These are phyloP conservation scores for Kwoniella dendrophila DNA, from an alignment of 768 basidiomycete genomes.

Conservation along the genomic window DNA sequence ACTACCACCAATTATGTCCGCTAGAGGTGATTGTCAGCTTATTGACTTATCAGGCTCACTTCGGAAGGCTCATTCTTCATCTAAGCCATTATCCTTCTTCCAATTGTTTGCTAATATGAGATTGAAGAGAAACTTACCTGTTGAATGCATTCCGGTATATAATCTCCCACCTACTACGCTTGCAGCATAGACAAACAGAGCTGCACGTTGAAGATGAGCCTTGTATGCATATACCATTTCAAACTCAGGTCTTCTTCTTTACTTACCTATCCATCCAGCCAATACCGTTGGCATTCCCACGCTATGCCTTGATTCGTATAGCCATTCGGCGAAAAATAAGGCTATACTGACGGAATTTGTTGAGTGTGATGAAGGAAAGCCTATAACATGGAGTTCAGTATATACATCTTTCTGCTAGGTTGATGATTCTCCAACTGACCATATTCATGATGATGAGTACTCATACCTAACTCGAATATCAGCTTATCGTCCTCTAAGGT, in stretches of 20 bases:
- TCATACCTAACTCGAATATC: slow-evolving; percentile 36
- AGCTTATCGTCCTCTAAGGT: not conserved
- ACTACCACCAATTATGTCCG: slow-evolving; percentile 51
- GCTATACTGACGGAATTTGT: slow-evolving; percentile 89
- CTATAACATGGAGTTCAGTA: slow-evolving; percentile 52
- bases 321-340: slow-evolving; percentile 63
- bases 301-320: slow-evolving; percentile 26
- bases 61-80: too few relatives aligned
- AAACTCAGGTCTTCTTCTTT: not conserved
- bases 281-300: slow-evolving; percentile 18
- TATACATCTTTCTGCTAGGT: too few relatives aligned
- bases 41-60: too few relatives aligned
- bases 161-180: slow-evolving; percentile 55
- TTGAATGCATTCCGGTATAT: slow-evolving; percentile 57
- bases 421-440: too few relatives aligned
- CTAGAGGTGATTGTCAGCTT: slow-evolving; percentile 25
- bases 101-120: not conserved
- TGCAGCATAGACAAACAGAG: slow-evolving; percentile 43
- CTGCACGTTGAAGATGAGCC: slow-evolving; percentile 18
- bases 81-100: too few relatives aligned
- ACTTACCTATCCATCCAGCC: slow-evolving; percentile 30
- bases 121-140: slow-evolving; percentile 32
- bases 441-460: slow-evolving; percentile 47
- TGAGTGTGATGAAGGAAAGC: slow-evolving; percentile 93
- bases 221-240: not conserved